These are phyloP conservation scores for Helianthus tuberosus DNA, from an alignment of 129 eudicot genomes.

Conservation along the genomic window DNA sequence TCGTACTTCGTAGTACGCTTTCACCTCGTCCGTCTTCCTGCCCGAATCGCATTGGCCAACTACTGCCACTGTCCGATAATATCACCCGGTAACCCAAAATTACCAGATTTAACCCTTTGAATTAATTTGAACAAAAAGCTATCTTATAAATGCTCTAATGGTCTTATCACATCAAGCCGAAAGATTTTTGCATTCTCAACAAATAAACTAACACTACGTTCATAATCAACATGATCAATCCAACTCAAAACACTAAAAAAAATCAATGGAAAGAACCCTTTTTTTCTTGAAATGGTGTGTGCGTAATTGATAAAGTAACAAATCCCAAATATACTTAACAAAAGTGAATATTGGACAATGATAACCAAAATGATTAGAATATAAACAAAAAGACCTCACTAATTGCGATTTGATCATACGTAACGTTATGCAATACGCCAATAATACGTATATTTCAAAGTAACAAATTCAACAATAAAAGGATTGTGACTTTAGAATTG, in stretches of 20 bases:
- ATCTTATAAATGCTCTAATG: background rate
- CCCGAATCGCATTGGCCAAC: too few species aligned
- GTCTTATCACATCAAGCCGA: background rate
- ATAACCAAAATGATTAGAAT: too few species aligned
- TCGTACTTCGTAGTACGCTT: too few species aligned
- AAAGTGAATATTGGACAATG: background rate
- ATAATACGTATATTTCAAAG: background rate
- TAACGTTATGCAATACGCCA: background rate
- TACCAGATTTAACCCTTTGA: background rate
- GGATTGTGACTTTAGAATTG: background rate
- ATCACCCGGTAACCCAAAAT: background rate
- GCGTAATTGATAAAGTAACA: background rate
- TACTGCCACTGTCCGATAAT: too few species aligned
- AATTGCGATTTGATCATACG: conserved; percentile 13
- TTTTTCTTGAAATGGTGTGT: background rate
- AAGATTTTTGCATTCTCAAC: background rate
- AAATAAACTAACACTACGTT: background rate
- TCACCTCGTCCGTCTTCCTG: too few species aligned
- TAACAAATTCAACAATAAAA: background rate
- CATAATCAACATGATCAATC: background rate
- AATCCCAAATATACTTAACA: background rate
- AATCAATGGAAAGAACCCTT: background rate
- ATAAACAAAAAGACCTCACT: background rate
- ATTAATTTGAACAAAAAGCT: background rate
- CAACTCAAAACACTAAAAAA: background rate